Evolutionary conservation across 208 protist genomes (phyloP).

Genomic region (Tritrichomonas foetus): DNA sequence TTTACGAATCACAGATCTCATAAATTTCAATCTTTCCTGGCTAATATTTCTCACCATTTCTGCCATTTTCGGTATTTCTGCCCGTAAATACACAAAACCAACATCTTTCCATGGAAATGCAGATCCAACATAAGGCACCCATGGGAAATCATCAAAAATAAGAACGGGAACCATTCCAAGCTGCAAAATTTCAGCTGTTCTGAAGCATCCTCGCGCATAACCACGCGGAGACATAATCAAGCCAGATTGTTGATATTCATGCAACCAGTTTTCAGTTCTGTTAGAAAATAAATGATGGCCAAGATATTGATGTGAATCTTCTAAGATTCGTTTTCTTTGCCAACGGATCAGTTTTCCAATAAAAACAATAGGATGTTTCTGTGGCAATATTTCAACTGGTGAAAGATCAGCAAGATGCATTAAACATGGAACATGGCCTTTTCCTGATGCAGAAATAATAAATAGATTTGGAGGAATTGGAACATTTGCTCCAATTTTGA

Average conservation of each 20-base stretch:
- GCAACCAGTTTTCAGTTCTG: no score
- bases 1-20: no score
- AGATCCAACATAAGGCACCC: not conserved
- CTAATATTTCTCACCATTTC: no score
- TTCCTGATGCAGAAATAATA: not conserved
- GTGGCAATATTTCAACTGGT: not conserved
- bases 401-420: not conserved
- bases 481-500: no score
- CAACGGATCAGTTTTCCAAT: not conserved
- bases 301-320: no score
- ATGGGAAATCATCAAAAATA: not conserved
- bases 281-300: no score
- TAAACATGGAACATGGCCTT: not conserved
- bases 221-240: not conserved
- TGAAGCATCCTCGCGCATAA: not conserved
- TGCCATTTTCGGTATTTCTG: no score
- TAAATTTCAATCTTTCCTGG: no score
- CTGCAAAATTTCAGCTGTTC: not conserved
- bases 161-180: not conserved
- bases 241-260: not conserved
- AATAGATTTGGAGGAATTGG: not conserved
- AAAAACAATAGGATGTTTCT: not conserved
- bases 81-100: not conserved
- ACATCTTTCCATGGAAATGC: not conserved
- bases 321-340: no score